Percentiles rank a stretch among this genome's conserved stretches.
Conservation (phyloP, 2,329 filamentous ascomycete genomes). For the Penicillium sp. region DNA sequence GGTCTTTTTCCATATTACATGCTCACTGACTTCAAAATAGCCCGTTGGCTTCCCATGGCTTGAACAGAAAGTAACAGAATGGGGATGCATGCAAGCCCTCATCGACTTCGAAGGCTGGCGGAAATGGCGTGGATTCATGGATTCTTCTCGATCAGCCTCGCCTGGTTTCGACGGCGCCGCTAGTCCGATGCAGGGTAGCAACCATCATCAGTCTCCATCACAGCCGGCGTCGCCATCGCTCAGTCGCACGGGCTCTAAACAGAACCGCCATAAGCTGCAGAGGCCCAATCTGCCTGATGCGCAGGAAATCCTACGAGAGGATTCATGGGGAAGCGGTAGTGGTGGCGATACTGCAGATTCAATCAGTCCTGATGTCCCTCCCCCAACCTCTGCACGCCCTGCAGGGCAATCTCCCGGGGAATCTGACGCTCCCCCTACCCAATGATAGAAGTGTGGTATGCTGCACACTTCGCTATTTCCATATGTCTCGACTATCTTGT, state of each 20-base stretch:
- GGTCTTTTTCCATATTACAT: not conserved
- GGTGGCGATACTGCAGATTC: conserved; percentile 30
- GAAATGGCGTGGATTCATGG: conserved; percentile 82
- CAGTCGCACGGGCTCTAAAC: conserved; percentile 12
- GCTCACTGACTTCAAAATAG: conserved; percentile 44
- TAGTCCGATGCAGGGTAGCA: conserved; percentile 28
- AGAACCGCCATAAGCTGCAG: conserved; percentile 2
- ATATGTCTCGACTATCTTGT: conserved; percentile 23
- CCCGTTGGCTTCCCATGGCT: conserved; percentile 98
- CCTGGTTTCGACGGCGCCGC: conserved; percentile 18
- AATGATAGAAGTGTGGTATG: not conserved
- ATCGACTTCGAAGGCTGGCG: conserved; percentile 99
- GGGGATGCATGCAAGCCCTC: conserved; percentile 98
- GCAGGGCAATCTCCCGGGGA: not conserved
- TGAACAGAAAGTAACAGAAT: conserved; percentile 96
- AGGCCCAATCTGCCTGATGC: conserved; percentile 11
- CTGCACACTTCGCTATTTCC: conserved; percentile 7
- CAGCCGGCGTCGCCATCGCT: conserved; percentile 15
- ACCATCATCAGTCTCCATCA: conserved; percentile 5
- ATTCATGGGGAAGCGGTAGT: conserved; percentile 31
- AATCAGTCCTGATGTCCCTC: not conserved
- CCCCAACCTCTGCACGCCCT: not conserved
- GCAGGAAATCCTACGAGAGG: conserved; percentile 20
- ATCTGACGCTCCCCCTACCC: not conserved
- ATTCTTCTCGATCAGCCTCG: conserved; percentile 22